Evolutionary conservation across 2,329 filamentous ascomycete genomes (phyloP), one percentile per base, ranked within the genome.

Genomic region (Neophaeococcomyces mojaviensis): DNA sequence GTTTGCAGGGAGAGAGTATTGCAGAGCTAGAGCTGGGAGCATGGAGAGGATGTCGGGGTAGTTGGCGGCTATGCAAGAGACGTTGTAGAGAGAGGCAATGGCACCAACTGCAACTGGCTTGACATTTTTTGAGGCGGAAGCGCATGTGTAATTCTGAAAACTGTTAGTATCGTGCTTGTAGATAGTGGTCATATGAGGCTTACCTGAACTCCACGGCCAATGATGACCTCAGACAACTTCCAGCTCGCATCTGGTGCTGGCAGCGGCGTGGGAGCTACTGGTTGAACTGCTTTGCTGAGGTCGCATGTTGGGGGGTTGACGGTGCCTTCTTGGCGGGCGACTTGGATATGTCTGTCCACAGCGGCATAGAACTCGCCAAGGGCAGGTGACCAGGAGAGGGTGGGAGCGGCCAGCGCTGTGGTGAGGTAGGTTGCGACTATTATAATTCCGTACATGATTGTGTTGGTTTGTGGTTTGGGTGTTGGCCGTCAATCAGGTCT

Each of bases 71-170:
- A 90, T 66, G 68, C 90, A 96, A 56, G 81, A 86, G 49, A 82
- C 85, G 67, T 96, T 88, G 80, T 86, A 96, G 58, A 97, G 85
- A 1, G 79, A 82, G 45, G 90, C 90, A 0, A 87, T 61, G 44
- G 90, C 90, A 52, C 90, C 90, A 40, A 72, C 65, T 15, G 81
- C 73, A 8, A 70, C 72, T 12, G 90, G 89, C 0, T 68, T 68
- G 0, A 79, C 76, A 3, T 76, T 76, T 1, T 77, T 61, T 56
- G 84, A 77, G 51, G 67, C 67, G 44, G 74, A 68, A 48, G 77
- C 71, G 72, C 90, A 96, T 42, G 87, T 94, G 72, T 96, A 97
- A 75, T 96, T 96, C 69, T 96, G 82, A 34, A 30, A 16, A 15
- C n/a, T 22, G 49, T 58, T 53, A 55, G 48, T 13, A 44, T 33